Conservation (phyloP, 768 basidiomycete genomes). For the Leccinum incarnatum region DNA sequence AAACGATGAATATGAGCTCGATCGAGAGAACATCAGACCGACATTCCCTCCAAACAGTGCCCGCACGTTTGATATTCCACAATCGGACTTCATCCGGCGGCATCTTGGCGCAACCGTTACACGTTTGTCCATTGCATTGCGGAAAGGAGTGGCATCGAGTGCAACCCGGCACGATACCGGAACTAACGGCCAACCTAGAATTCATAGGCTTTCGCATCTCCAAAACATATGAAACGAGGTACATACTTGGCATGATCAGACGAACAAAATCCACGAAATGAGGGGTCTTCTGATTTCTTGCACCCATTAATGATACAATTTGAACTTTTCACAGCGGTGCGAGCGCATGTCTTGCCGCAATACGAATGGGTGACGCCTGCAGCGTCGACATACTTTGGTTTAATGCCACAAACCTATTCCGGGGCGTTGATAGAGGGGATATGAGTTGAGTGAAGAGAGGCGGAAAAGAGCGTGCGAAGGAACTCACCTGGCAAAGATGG, state of each 20-base stretch:
- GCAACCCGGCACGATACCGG: conserved; percentile 49
- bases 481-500: conserved; percentile 30
- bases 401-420: conserved; percentile 53
- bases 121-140: conserved; percentile 44
- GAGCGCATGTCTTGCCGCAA: conserved; percentile 61
- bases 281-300: conserved; percentile 47
- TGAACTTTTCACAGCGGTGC: conserved; percentile 33
- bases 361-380: conserved; percentile 56
- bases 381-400: conserved; percentile 60
- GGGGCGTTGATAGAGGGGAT: neutral
- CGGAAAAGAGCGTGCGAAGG: conserved; percentile 15
- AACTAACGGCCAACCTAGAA: conserved; percentile 50
- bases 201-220: conserved; percentile 7
- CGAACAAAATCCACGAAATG: conserved; percentile 55
- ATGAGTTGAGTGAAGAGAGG: conserved; percentile 9
- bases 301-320: conserved; percentile 52
- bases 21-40: conserved; percentile 26
- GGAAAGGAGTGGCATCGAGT: conserved; percentile 48
- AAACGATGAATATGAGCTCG: conserved; percentile 22
- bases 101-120: conserved; percentile 49
- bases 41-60: conserved; percentile 53
- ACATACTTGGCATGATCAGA: conserved; percentile 56
- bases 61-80: conserved; percentile 46
- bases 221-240: conserved; percentile 1
- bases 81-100: conserved; percentile 42